Base-by-base conservation (phyloP, 345 rosid genomes). In the Pistacia vera region DNA sequence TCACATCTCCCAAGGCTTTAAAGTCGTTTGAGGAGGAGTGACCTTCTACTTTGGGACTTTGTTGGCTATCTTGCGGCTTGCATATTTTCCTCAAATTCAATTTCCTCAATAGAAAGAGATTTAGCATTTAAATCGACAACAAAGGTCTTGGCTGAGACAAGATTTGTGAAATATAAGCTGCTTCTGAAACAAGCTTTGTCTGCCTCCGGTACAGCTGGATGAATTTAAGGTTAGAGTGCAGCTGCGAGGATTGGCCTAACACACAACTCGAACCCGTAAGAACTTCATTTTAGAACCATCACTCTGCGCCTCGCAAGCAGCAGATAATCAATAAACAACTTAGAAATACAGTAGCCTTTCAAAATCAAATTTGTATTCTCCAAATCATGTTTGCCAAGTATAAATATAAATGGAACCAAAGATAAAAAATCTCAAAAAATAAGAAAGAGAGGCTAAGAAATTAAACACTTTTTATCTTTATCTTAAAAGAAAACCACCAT, bases 191-290 rank as follows among this genome's bases (percentile, higher is more conserved):
- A 36, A 86, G 85, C 76, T 87, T 88, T 8, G 55, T 77, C 76
- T 86, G 90, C 81, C 85, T 86, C 62, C 91, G 51, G 66, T 82
- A 86, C 73, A 91, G 55, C 57, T 83, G 90, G 64, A 90, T 78
- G 87, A 81, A 89, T 80, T 73, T 89, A 74, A 89, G 88, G 75
- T 82, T 85, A 68, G 90, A 90, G 74, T 88, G 95, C 86, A 92
- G 75, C 77, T 84, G 87, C 28, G 83, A 78, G 89, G 86, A 85
- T 87, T 88, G 68, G 86, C 91, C 96, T 93, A 89, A 68, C 67
- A 77, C 74, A 73, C 54, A 79, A 52, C 54, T 30, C 68, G 70
- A 73, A 74, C 33, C 55, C 48, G 60, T 46, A 63, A 54, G 71
- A 46, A 57, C 54, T 72, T 73, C 63, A 77, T 12, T 65, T 38